Percentiles rank a stretch among this genome's conserved stretches.
Evolutionary conservation across 2,329 filamentous ascomycete genomes (phyloP).

Genomic region (Ilyonectria mors-panacis): DNA sequence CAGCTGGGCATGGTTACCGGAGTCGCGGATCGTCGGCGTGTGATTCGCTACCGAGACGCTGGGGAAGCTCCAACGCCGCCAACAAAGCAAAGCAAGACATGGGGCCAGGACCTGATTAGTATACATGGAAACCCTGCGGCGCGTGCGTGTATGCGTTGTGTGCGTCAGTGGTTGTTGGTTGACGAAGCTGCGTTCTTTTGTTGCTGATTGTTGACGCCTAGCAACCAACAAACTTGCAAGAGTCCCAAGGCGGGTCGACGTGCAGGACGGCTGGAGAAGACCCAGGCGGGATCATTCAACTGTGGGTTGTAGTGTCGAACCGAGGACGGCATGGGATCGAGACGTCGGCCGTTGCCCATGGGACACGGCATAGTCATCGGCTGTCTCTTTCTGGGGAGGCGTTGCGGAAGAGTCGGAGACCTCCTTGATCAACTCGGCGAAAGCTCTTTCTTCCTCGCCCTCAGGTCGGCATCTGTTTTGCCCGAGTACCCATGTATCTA

Average conservation of each 20-base stretch:
- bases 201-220: neutral
- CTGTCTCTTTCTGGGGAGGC: neutral
- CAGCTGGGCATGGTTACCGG: constrained; percentile 52
- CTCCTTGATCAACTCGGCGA: neutral
- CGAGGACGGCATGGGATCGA: neutral
- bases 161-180: neutral
- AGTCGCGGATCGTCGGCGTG: constrained; percentile 34
- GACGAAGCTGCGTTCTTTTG: neutral
- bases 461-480: neutral
- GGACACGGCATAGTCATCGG: neutral
- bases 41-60: constrained; percentile 53
- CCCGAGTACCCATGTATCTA: neutral
- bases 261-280: constrained; percentile 20
- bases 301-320: neutral
- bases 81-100: constrained; percentile 20
- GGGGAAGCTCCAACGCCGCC: constrained; percentile 41
- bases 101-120: constrained; percentile 7
- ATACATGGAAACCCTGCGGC: constrained; percentile 1
- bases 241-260: neutral
- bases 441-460: neutral
- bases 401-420: neutral
- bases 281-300: constrained; percentile 5
- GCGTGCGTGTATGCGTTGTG: neutral
- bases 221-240: neutral
- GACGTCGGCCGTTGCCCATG: neutral